phyloP scores from a whole-genome alignment of 2,329 filamentous ascomycete genomes.

The Plenodomus biglobosus region DNA sequence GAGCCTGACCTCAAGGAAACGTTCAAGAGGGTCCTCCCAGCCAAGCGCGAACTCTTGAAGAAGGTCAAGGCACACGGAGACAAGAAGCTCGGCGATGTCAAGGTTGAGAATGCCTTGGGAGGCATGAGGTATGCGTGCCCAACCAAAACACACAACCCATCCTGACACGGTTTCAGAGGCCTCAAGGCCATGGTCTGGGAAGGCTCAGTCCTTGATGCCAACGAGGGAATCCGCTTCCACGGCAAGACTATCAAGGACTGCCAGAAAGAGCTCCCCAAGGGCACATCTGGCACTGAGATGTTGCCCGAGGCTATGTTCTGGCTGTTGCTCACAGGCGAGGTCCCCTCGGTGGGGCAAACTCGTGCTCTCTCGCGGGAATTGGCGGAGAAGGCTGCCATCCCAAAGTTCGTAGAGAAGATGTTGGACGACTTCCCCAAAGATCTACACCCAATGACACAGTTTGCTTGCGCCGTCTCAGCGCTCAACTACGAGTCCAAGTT shows the following conservation, averaged over 20 bases:
- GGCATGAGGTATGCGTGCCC: constrained; percentile 71
- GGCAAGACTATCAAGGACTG: constrained; percentile 98
- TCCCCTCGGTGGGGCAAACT: constrained; percentile 80
- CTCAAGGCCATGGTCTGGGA: constrained; percentile 99
- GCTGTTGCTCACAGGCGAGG: constrained; percentile 90
- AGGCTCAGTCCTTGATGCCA: constrained; percentile 91
- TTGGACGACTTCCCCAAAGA: constrained; percentile 86
- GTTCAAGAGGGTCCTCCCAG: constrained; percentile 80
- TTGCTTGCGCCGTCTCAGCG: constrained; percentile 92
- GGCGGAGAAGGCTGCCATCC: constrained; percentile 81
- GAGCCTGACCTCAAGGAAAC: constrained; percentile 90
- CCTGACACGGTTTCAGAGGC: constrained; percentile 54
- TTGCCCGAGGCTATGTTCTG: constrained; percentile 99
- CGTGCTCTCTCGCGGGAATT: constrained; percentile 81
- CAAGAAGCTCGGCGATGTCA: constrained; percentile 87
- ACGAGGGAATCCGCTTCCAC: constrained; percentile 98
- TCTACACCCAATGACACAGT: constrained; percentile 98
- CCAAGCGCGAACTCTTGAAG: constrained; percentile 89
- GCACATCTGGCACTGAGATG: constrained; percentile 91
- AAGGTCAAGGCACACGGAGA: constrained; percentile 84
- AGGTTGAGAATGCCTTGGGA: constrained; percentile 89
- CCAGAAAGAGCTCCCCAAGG: constrained; percentile 90
- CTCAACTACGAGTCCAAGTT: constrained; percentile 94
- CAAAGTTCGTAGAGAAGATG: constrained; percentile 81
- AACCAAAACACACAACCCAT: neutral